A percentile compares a stretch with the other conserved stretches of the same genome.
phyloP scores from a whole-genome alignment of 2,329 filamentous ascomycete species.

The Chrysoporthe deuterocubensis region DNA sequence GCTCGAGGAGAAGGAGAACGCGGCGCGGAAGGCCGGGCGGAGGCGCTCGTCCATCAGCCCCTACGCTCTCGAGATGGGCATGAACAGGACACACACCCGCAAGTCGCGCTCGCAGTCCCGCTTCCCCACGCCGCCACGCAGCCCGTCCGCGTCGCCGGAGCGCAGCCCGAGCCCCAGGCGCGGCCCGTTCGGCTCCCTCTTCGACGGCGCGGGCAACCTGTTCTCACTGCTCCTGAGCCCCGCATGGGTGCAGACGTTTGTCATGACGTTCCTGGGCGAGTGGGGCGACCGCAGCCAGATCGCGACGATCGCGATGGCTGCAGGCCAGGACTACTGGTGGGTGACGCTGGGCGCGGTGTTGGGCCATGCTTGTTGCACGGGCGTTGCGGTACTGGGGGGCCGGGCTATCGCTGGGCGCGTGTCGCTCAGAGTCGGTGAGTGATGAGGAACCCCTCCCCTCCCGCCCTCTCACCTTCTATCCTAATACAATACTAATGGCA shows the following conservation, averaged over 20 bases:
- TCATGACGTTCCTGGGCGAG: conserved; percentile 98
- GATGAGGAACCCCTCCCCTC: background rate
- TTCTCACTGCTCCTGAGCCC: conserved; percentile 87
- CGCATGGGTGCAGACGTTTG: conserved; percentile 97
- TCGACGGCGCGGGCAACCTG: conserved; percentile 79
- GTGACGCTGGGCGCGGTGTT: conserved; percentile 86
- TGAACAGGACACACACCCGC: conserved; percentile 57
- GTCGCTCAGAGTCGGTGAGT: conserved; percentile 93
- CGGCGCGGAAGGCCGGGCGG: conserved; percentile 67
- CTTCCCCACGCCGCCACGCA: conserved; percentile 79
- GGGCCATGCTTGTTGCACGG: conserved; percentile 89
- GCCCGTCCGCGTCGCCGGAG: conserved; percentile 75
- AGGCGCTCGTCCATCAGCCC: conserved; percentile 73
- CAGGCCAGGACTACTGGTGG: conserved; percentile 98
- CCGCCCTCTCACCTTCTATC: no score
- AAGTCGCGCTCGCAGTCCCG: conserved; percentile 76
- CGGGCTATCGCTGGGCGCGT: conserved; percentile 91
- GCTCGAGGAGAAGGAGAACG: conserved; percentile 88
- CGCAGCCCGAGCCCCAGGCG: conserved; percentile 59
- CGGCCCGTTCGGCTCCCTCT: conserved; percentile 42
- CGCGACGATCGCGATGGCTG: conserved; percentile 97
- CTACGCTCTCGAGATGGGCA: conserved; percentile 80
- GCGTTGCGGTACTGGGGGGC: conserved; percentile 88
- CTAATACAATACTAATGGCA: background rate
- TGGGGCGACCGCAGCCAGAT: conserved; percentile 99